phyloP scores from a whole-genome alignment of 179 eudicot species.

The Camellia oleifera region DNA sequence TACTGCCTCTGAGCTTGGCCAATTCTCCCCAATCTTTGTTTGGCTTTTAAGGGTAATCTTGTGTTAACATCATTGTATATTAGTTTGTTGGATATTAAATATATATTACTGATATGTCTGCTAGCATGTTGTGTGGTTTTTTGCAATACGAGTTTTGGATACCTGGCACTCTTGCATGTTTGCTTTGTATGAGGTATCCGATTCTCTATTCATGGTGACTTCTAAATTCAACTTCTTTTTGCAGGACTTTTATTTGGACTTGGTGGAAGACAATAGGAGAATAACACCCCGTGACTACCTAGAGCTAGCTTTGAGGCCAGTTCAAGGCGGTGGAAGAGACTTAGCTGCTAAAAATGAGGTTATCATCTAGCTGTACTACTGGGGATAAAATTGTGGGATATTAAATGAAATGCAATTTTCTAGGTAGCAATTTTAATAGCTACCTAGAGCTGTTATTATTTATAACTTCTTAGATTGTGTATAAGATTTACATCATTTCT shows the following conservation, averaged over 20 bases:
- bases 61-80: background rate
- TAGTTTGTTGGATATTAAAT: background rate
- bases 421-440: too few species aligned
- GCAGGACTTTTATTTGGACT: constrained; percentile 93
- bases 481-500: background rate
- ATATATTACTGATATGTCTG: background rate
- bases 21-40: constrained; percentile 91
- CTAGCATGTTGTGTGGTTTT: background rate
- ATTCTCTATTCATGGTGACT: constrained; percentile 8
- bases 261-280: constrained; percentile 82
- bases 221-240: constrained; percentile 15
- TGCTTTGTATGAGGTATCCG: background rate
- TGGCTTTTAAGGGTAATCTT: constrained; percentile 92
- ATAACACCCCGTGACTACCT: constrained; percentile 97
- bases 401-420: background rate
- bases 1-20: constrained; percentile 92
- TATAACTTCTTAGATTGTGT: background rate
- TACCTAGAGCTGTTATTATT: background rate
- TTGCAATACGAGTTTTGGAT: too few species aligned
- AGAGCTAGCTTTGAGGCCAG: constrained; percentile 90
- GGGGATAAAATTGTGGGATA: background rate
- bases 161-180: background rate
- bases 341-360: constrained; percentile 94
- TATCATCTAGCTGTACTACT: constrained; percentile 9
- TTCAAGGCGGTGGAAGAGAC: constrained; percentile 72